Base-by-base conservation (phyloP, 164 flowering plant species). In the Litsea cubeba region DNA sequence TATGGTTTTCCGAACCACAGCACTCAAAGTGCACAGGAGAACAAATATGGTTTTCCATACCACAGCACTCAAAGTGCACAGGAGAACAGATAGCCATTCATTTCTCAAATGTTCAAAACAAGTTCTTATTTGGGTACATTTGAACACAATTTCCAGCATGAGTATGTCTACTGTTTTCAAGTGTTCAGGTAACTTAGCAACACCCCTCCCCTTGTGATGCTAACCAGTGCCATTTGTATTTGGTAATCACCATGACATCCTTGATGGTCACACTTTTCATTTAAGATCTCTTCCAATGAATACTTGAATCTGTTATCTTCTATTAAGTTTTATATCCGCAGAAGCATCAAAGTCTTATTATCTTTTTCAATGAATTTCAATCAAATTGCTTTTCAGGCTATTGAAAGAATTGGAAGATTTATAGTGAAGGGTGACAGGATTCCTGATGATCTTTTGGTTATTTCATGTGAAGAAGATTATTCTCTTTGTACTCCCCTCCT, bases 381-480 rank as follows among this genome's bases (percentile, higher is more conserved):
- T 63, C 28, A 22, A 20, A 30, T 28, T 35, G n/a, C 32, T 69
- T 65, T 40, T 63, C 87, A 94, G 98, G 91, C 85, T 11, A 79
- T 90, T 17, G 89, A 89, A 83, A 85, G 92, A 82, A 71, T 88
- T 40, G 90, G 95, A 40, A 85, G 90, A 82, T 85, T 91, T 67
- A 74, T 74, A 20, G 50, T 81, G 74, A 91, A 86, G 76, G 88
- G 79, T 70, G 89, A 85, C 50, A 83, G 78, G 64, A 40, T 84
- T 76, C 82, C 83, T 20, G 87, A 86, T 70, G 87, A 91, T 78
- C 74, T 91, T 60, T 75, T 94, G 80, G 77, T 92, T 74, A 70
- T 94, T 78, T 94, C 97, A 25, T 94, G 97, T 83, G 94, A 90
- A 77, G 97, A 90, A 79, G 97, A 92, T 81, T 88, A 85, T 78